phyloP scores from a whole-genome alignment of 495 filamentous ascomycete species.

The Daldinia concentrica region DNA sequence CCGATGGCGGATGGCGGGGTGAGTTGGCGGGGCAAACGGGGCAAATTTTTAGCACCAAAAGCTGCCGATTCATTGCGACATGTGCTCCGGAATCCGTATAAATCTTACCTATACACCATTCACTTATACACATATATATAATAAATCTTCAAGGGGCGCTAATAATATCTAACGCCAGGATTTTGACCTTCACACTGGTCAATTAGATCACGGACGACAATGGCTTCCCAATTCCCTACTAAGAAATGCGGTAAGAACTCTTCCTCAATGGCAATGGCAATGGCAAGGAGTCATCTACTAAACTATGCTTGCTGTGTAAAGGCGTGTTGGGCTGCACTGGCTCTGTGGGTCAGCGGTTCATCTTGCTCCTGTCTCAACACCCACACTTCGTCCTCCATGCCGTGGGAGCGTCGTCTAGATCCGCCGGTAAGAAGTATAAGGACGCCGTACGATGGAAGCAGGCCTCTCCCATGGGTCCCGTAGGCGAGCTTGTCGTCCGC shows the following conservation, averaged over 20 bases:
- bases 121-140: not conserved
- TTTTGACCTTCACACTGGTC: not conserved
- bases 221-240: slow-evolving; percentile 58
- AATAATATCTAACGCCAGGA: not conserved
- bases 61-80: not conserved
- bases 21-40: slow-evolving; percentile 43
- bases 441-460: slow-evolving; percentile 90
- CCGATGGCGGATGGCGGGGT: slow-evolving; percentile 50
- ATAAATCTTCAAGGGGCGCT: not conserved
- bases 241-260: slow-evolving; percentile 61
- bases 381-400: slow-evolving; percentile 78
- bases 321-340: slow-evolving; percentile 79
- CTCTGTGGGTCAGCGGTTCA: slow-evolving; percentile 87
- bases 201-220: slow-evolving; percentile 21
- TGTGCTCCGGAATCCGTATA: not conserved
- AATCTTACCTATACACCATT: not conserved
- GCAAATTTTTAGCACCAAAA: slow-evolving; percentile 27
- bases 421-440: slow-evolving; percentile 83
- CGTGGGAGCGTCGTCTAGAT: slow-evolving; percentile 80
- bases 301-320: slow-evolving; percentile 33
- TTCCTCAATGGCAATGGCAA: slow-evolving; percentile 2
- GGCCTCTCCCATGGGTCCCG: slow-evolving; percentile 72
- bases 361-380: slow-evolving; percentile 81
- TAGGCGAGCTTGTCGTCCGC: slow-evolving; percentile 75
- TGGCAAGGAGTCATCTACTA: not conserved